Evolutionary conservation across 2,329 filamentous ascomycete species (phyloP).

Genomic region (Colletotrichum spaethianum): DNA sequence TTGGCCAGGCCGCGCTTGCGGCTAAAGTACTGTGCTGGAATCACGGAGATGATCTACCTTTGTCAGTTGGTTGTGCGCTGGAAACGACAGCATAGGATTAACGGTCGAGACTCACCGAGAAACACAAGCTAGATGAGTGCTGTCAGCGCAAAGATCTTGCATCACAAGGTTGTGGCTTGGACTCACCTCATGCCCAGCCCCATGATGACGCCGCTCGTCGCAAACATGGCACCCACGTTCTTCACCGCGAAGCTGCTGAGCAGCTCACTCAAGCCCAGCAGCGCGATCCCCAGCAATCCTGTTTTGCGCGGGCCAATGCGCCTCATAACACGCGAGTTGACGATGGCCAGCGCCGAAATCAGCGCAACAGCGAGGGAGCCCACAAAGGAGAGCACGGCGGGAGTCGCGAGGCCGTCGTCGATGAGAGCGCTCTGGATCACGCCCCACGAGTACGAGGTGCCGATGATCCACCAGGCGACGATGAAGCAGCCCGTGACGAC

Average conservation of each 20-base stretch:
- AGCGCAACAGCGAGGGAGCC: constrained; percentile 66
- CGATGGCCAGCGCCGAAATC: constrained; percentile 65
- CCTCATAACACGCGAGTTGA: constrained; percentile 66
- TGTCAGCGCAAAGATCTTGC: not conserved
- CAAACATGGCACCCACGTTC: constrained; percentile 53
- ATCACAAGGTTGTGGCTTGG: too few species aligned
- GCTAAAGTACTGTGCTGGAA: constrained; percentile 69
- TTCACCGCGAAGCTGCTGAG: constrained; percentile 55
- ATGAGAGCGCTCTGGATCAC: constrained; percentile 72
- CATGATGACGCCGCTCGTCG: constrained; percentile 51
- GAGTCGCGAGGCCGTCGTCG: constrained; percentile 59
- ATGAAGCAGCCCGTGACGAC: constrained; percentile 65
- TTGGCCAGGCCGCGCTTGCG: constrained; percentile 68
- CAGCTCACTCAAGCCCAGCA: constrained; percentile 66
- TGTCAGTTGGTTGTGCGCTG: constrained; percentile 22
- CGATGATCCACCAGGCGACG: constrained; percentile 70
- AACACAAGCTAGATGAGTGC: constrained; percentile 4
- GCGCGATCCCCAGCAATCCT: constrained; percentile 62
- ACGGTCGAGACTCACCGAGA: constrained; percentile 14
- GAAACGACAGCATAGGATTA: not conserved
- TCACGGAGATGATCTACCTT: constrained; percentile 57
- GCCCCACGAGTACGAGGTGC: constrained; percentile 72
- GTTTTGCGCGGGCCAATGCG: constrained; percentile 62
- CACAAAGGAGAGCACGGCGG: constrained; percentile 71
- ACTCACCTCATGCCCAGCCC: constrained; percentile 49